These are phyloP conservation scores for Ramaria sp. DNA, from an alignment of 768 basidiomycete genomes.

Conservation along the genomic window DNA sequence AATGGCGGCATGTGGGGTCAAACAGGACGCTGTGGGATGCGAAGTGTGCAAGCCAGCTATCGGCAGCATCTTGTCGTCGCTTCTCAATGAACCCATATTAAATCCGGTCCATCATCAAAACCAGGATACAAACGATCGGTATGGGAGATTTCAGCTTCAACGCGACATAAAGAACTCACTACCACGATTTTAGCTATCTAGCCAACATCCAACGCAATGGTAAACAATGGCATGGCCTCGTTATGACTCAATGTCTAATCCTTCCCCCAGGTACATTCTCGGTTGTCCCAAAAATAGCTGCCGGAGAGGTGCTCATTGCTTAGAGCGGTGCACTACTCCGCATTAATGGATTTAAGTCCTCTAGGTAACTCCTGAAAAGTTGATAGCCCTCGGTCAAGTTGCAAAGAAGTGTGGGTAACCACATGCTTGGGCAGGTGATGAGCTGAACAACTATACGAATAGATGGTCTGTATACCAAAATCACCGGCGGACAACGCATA, in stretches of 20 bases:
- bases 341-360: neutral
- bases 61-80: slow-evolving; percentile 38
- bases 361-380: slow-evolving; percentile 48
- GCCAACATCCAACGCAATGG: slow-evolving; percentile 68
- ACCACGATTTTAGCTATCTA: slow-evolving; percentile 31
- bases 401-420: slow-evolving; percentile 45
- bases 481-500: slow-evolving; percentile 27
- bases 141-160: neutral
- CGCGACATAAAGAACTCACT: neutral
- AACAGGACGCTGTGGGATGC: slow-evolving; percentile 46
- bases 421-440: neutral
- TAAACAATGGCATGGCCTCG: slow-evolving; percentile 1
- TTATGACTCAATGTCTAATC: neutral
- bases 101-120: slow-evolving; percentile 51
- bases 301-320: slow-evolving; percentile 39
- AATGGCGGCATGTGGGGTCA: slow-evolving; percentile 38
- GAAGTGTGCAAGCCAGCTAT: slow-evolving; percentile 66
- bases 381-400: slow-evolving; percentile 53
- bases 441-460: neutral
- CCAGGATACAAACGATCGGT: slow-evolving; percentile 60
- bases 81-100: slow-evolving; percentile 59
- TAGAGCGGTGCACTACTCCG: neutral
- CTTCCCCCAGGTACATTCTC: slow-evolving; percentile 41
- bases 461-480: slow-evolving; percentile 55
- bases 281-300: slow-evolving; percentile 62